Evolutionary conservation across 169 alveolate genomes (phyloP), one percentile per base, ranked within the genome.

Genomic region (Eimeria sp.): DNA sequence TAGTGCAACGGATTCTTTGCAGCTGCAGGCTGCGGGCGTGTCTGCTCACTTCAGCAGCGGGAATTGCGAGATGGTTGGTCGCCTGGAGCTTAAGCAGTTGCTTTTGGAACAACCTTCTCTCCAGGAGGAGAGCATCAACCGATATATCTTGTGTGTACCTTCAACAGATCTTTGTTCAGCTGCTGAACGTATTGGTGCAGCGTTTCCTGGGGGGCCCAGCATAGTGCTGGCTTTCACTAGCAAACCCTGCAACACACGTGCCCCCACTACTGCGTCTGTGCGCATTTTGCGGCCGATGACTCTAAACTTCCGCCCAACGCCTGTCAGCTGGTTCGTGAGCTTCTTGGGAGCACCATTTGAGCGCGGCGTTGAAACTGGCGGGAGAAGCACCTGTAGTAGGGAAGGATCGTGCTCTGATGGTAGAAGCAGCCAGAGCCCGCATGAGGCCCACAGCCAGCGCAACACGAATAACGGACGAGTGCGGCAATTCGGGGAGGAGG

Each of bases 241-340:
- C 93, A 51, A 67, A 22, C 6, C 45, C 67, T 1, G 65, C 83
- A 43, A 27, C 40, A 5, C 57, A 34, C 27, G 47, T 63, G 27
- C 82, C 43, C 10, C 58, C 82, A 40, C 47, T 40, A n/a, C 65
- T 20, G 83, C 65, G n/a, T 63, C 83, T 34, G 65, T 87, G 40
- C 61, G 22, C 67, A 27, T 87, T 58, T 58, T 87, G 78, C 78
- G 54, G 82, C 93, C 45, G 65, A 87, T 87, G 93, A 63, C 93
- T n/a, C 82, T 87, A 65, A 87, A 87, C 45, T 87, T 87, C 34
- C 93, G 93, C 67, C 93, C 93, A 40, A 87, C 83, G 18, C 83
- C 93, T 7, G 65, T 87, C 43, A 61, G 67, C 7, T 87, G 93
- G 93, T 43, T 63, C 22, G 27, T 87, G 47, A 30, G 20, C 63